Evolutionary conservation across 129 eudicot genomes (phyloP), one percentile per base, ranked within the genome.

Genomic region (Escallonia herrerae): DNA sequence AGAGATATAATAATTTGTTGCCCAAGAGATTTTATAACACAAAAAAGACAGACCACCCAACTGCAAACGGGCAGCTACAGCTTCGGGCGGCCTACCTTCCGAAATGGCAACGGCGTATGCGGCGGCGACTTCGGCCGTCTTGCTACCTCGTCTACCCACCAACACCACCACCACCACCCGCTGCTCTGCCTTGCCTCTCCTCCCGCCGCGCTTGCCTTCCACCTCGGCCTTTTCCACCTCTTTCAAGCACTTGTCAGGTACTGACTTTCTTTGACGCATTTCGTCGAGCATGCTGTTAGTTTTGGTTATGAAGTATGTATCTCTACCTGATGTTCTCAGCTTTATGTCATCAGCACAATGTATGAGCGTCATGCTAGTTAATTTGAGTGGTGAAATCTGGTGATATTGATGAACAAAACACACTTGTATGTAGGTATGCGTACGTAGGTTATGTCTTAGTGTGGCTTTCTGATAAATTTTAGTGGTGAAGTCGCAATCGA

Each of bases 131-230:
- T 76, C 84, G 64, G 68, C 89, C 77, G 80, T 70, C 58, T 40
- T 82, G 60, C 41, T 40, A 6, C 78, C 72, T 56, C 82, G 80
- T 11, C 63, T 77, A 45, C 71, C 79, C 0, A 40, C 65, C 64
- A 58, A 45, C 15, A 56, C 45, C 44, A 58, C 51, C 44, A n/a
- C n/a, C 41, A 40, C 65, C 58, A 40, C 60, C 33, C 80, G 77
- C 11, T 79, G 71, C 80, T 72, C 86, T 57, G 81, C 81, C 47
- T 56, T 83, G 70, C 86, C 90, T 41, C 72, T 41, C 56, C 80
- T 84, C 4, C 90, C 86, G 40, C 64, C 91, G 38, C 88, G 83
- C 60, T 70, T 65, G 33, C 33, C 33, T 10, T 46, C 78, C 67
- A 49, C 45, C 43, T 15, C 64, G 49, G 46, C 79, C 14, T 76